Conservation (phyloP, 2,329 filamentous ascomycete species). For the Ophiocordyceps polyrhachis-furcata region DNA sequence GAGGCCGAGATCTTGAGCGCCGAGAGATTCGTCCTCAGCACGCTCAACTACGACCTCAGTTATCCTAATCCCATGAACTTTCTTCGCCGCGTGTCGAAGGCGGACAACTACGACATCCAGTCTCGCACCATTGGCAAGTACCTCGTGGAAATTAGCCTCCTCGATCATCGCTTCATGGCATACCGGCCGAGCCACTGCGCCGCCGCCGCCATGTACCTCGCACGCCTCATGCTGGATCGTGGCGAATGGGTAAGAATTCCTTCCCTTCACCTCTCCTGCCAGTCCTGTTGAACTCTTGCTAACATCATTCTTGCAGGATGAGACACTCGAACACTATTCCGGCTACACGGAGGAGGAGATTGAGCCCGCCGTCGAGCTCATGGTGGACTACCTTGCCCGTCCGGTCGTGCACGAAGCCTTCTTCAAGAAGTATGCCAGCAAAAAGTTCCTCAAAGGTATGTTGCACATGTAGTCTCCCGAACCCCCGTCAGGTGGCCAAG, state of each 20-base stretch:
- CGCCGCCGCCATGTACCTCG: slow-evolving; percentile 86
- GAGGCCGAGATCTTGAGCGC: slow-evolving; percentile 91
- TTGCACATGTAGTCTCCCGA: slow-evolving; percentile 1
- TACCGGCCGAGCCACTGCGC: slow-evolving; percentile 81
- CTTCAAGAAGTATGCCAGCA: slow-evolving; percentile 99
- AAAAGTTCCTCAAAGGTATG: slow-evolving; percentile 96
- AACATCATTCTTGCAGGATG: slow-evolving; percentile 36
- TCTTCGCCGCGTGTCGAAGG: slow-evolving; percentile 93
- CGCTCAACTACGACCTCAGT: slow-evolving; percentile 90
- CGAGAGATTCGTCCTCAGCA: slow-evolving; percentile 84
- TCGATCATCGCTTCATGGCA: slow-evolving; percentile 85
- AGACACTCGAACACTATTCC: slow-evolving; percentile 73
- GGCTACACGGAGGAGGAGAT: slow-evolving; percentile 90
- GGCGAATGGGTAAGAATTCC: slow-evolving; percentile 60
- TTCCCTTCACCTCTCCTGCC: background rate
- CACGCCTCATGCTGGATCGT: slow-evolving; percentile 74
- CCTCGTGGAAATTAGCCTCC: slow-evolving; percentile 85
- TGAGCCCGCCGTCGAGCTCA: slow-evolving; percentile 75
- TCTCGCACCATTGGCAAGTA: slow-evolving; percentile 96
- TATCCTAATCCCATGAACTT: slow-evolving; percentile 99
- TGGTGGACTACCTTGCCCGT: slow-evolving; percentile 89
- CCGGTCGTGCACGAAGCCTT: slow-evolving; percentile 91
- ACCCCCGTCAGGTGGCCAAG: slow-evolving; percentile 5
- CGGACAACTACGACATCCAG: slow-evolving; percentile 97
- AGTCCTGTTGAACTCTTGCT: slow-evolving; percentile 8